Evolutionary conservation across 2,329 filamentous ascomycete species (phyloP).

Genomic region (Beauveria caledonica): DNA sequence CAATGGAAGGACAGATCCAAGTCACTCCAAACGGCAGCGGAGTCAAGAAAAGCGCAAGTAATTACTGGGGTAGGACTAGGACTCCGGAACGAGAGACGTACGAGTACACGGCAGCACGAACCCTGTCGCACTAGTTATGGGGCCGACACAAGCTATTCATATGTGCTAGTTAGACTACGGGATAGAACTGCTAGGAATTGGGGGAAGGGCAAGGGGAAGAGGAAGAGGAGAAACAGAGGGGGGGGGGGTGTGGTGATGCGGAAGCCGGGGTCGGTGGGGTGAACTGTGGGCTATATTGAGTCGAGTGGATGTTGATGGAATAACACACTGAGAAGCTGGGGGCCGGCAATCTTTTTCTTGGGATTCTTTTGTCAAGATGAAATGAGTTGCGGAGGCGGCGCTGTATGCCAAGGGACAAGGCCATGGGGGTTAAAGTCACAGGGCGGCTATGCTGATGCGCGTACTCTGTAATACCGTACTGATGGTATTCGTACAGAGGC

Average conservation of each 20-base stretch:
- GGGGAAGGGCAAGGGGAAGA: too few species aligned
- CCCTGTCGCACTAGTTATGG: slow-evolving; percentile 3
- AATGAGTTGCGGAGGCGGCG: not conserved
- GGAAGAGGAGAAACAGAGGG: not conserved
- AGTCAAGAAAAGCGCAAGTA: too few species aligned
- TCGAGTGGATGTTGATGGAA: not conserved
- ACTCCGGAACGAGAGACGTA: too few species aligned
- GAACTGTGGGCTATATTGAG: not conserved
- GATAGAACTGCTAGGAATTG: not conserved
- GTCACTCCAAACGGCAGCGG: not conserved
- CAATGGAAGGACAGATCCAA: not conserved
- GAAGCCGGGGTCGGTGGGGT: slow-evolving; percentile 4
- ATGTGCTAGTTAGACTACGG: too few species aligned
- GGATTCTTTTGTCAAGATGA: not conserved
- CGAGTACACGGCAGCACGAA: not conserved
- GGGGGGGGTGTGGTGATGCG: slow-evolving; percentile 7
- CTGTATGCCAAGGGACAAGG: not conserved
- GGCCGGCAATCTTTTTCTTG: not conserved
- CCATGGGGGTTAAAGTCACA: not conserved
- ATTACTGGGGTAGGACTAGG: too few species aligned
- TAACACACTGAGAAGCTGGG: not conserved
- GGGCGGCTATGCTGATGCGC: not conserved
- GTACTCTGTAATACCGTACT: not conserved
- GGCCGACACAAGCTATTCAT: not conserved
- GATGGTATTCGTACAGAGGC: not conserved